Base-by-base conservation (phyloP, 495 filamentous ascomycete genomes). In the Neurospora terricola region DNA sequence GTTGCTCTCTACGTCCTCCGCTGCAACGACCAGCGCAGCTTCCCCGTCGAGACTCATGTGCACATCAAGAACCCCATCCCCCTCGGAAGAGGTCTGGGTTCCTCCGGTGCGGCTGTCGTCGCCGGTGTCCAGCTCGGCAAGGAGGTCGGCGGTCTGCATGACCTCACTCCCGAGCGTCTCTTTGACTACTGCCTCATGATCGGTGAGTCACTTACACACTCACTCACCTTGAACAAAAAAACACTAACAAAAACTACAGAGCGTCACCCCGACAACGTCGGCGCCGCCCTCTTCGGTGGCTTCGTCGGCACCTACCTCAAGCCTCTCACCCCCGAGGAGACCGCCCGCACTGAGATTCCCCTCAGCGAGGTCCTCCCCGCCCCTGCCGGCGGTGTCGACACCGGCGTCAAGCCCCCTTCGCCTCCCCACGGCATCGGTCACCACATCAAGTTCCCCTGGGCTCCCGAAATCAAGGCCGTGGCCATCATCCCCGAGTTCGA, bases 171-270 rank as follows among this genome's bases (percentile, higher is more conserved):
- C 76, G 92, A 92, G 43, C 87, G 96, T 14, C 86, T 99, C 80
- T 89, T 98, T 77, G 96, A 98, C 81, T 99, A 92, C 78, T 97
- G 94, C 77, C 83, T 99, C 73, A 97, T 98, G 94, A 94, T 95
- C 79, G 90, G 88, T 89, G 80, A 72, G 83, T 80, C 16, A 1
- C 39, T 43, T 30, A 11, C 4, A 62, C 34, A 21, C 69, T 39
- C 34, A 30, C 54, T 62, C 12, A 62, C 27, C 6, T 6, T 16
- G 11, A 16, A 27, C n/a, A n/a, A 16, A 62, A 30, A 62, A 16
- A 11, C 48, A 59, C 76, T 81, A 75, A 80, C 73, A 36, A 62
- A 21, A 77, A 12, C 1, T n/a, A 37, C 71, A 87, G 95, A 98
- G 82, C 90, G 95, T 37, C 96, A 99, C 82, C 96, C 96, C 5